Evolutionary conservation across 768 basidiomycete species (phyloP).

Genomic region (Multifurca ochricompacta): DNA sequence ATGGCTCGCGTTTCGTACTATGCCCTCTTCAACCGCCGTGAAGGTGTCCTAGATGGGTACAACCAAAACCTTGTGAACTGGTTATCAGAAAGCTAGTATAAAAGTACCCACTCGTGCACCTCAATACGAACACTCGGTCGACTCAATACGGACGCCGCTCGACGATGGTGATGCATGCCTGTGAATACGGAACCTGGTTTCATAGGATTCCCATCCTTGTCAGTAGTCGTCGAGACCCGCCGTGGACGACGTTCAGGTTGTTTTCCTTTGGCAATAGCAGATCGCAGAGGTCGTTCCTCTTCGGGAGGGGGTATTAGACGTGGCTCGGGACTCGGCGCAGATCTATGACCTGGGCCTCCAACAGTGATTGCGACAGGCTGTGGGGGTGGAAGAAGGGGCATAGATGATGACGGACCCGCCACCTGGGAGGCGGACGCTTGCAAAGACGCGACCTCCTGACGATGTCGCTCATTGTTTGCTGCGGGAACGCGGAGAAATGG

Average conservation of each 20-base stretch:
- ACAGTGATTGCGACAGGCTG: constrained; percentile 12
- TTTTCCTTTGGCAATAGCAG: constrained; percentile 12
- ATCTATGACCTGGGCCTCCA: neutral
- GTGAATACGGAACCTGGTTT: constrained; percentile 12
- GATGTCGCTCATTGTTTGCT: constrained; percentile 25
- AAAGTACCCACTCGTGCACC: constrained; percentile 14
- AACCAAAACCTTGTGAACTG: neutral
- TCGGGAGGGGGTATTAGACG: constrained; percentile 9
- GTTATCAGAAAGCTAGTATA: neutral
- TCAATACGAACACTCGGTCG: constrained; percentile 21
- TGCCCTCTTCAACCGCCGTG: constrained; percentile 10
- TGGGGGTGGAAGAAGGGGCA: neutral
- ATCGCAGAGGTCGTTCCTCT: neutral
- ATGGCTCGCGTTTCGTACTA: neutral
- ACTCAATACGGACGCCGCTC: constrained; percentile 14
- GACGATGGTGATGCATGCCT: constrained; percentile 13
- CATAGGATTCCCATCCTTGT: constrained; percentile 15
- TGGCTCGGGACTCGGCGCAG: constrained; percentile 8
- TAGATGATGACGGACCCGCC: constrained; percentile 7
- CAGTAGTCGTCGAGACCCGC: constrained; percentile 9
- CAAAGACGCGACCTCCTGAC: constrained; percentile 16
- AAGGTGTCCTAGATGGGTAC: neutral
- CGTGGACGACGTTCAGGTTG: constrained; percentile 13
- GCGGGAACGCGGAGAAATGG: constrained; percentile 19
- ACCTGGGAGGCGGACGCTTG: constrained; percentile 17